A percentile compares a stretch with the other conserved stretches of the same genome.
Evolutionary conservation across 176 grass and related monocot species (phyloP).

Genomic region (Oryza officinalis): DNA sequence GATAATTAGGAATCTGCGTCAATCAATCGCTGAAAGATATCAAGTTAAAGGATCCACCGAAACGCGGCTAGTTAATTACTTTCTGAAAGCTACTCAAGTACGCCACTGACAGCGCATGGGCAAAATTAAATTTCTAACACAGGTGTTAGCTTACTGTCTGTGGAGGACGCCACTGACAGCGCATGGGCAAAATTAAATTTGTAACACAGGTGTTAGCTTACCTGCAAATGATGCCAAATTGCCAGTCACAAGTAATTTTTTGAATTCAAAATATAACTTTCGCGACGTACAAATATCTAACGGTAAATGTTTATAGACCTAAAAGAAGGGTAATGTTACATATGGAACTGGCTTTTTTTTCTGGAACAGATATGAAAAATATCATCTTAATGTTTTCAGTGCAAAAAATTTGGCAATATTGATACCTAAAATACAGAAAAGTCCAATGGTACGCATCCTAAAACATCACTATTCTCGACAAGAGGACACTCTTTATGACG

Average conservation of each 20-base stretch:
- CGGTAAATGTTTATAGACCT: not conserved
- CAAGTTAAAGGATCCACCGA: not conserved
- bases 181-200: constrained; percentile 26
- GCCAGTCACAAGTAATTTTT: not conserved
- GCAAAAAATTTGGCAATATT: not conserved
- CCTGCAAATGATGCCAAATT: not conserved
- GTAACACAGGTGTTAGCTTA: not conserved
- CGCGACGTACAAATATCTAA: not conserved
- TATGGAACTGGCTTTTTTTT: not conserved
- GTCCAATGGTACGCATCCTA: not conserved
- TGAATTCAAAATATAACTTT: not conserved
- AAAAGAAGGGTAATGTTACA: not conserved
- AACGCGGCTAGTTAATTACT: not conserved
- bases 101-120: constrained; percentile 23
- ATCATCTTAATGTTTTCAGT: not conserved
- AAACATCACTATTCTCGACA: not conserved
- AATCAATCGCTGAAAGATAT: not conserved
- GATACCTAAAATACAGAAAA: not conserved
- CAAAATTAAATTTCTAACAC: not conserved
- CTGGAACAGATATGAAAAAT: not conserved
- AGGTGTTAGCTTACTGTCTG: too few species aligned
- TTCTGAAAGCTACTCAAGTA: not conserved
- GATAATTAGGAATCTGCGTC: constrained; percentile 18
- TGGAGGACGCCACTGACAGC: not conserved
- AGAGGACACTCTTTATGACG: not conserved